Percentiles rank a stretch among this genome's conserved stretches.
These are phyloP conservation scores for Arthrinium phaeospermum DNA, from an alignment of 2,329 filamentous ascomycete species.

Conservation along the genomic window DNA sequence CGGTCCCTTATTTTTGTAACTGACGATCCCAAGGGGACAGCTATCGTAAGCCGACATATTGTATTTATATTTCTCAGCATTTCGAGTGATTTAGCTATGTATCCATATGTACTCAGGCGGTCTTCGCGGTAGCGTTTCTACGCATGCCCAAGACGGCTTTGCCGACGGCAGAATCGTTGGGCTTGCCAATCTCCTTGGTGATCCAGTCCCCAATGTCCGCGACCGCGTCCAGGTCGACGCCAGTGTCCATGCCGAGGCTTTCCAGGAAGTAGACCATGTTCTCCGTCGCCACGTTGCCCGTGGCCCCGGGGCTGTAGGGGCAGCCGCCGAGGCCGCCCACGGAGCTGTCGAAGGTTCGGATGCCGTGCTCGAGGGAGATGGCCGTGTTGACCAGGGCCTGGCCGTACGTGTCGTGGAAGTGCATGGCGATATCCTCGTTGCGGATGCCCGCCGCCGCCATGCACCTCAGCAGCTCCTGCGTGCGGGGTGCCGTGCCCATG, in stretches of 20 bases:
- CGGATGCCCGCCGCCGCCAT: constrained; percentile 58
- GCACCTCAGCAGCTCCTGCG: constrained; percentile 52
- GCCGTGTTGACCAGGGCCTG: constrained; percentile 71
- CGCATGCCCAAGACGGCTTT: constrained; percentile 40
- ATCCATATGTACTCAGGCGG: background rate
- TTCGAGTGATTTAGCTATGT: background rate
- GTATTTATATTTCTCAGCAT: background rate
- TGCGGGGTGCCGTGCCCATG: constrained; percentile 69
- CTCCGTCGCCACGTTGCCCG: constrained; percentile 63
- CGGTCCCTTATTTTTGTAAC: background rate
- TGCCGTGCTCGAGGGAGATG: constrained; percentile 65
- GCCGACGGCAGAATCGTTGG: constrained; percentile 46
- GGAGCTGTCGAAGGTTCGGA: constrained; percentile 70
- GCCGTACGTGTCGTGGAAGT: constrained; percentile 77
- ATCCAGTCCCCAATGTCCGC: constrained; percentile 65
- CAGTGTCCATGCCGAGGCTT: constrained; percentile 63
- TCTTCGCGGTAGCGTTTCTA: constrained; percentile 16
- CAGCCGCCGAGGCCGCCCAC: constrained; percentile 72
- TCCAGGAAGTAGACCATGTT: constrained; percentile 54
- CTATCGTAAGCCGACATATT: background rate
- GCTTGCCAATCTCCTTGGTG: constrained; percentile 51
- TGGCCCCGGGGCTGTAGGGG: constrained; percentile 71
- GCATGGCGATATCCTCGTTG: constrained; percentile 63
- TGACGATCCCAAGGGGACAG: background rate
- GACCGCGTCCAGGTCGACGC: constrained; percentile 60